Conservation (phyloP, 208 protist species). For the Acanthamoeba lenticulata region DNA sequence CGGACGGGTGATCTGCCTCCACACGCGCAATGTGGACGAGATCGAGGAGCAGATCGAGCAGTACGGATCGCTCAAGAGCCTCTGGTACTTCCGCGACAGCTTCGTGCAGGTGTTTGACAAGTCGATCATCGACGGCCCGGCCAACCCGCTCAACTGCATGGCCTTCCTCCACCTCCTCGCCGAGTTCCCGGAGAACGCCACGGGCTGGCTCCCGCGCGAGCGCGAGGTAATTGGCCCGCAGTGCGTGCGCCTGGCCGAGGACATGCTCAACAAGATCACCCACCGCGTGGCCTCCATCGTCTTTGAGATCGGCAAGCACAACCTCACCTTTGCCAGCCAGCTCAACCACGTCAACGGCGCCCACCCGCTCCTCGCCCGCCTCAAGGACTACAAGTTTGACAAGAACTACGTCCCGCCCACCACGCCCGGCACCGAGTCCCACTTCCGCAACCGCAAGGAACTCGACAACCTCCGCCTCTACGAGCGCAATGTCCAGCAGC, state of each 20-base stretch:
- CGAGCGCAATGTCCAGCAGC: slow-evolving; percentile 51
- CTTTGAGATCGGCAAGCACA: slow-evolving; percentile 46
- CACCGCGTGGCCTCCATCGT: slow-evolving; percentile 26
- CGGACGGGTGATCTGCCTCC: background rate
- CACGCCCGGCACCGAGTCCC: background rate
- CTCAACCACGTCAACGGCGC: slow-evolving; percentile 23
- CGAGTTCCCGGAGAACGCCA: slow-evolving; percentile 59
- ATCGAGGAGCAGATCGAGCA: slow-evolving; percentile 31
- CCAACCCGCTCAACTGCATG: slow-evolving; percentile 59
- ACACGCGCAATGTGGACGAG: slow-evolving; percentile 51
- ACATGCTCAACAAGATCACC: slow-evolving; percentile 49
- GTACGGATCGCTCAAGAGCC: background rate
- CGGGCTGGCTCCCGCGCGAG: background rate
- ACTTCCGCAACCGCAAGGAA: slow-evolving; percentile 31
- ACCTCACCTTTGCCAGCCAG: slow-evolving; percentile 20
- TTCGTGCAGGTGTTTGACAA: slow-evolving; percentile 55
- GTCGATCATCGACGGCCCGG: slow-evolving; percentile 49
- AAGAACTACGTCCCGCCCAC: slow-evolving; percentile 32
- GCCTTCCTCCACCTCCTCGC: slow-evolving; percentile 35
- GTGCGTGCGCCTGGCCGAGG: slow-evolving; percentile 12
- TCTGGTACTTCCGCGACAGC: slow-evolving; percentile 50
- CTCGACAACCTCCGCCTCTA: slow-evolving; percentile 52
- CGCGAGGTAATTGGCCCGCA: background rate
- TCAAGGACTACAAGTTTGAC: slow-evolving; percentile 64
- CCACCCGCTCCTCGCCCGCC: background rate